Evolutionary conservation across 345 rosid species (phyloP), one percentile per base, ranked within the genome.

Genomic region (Syzygium aromaticum): DNA sequence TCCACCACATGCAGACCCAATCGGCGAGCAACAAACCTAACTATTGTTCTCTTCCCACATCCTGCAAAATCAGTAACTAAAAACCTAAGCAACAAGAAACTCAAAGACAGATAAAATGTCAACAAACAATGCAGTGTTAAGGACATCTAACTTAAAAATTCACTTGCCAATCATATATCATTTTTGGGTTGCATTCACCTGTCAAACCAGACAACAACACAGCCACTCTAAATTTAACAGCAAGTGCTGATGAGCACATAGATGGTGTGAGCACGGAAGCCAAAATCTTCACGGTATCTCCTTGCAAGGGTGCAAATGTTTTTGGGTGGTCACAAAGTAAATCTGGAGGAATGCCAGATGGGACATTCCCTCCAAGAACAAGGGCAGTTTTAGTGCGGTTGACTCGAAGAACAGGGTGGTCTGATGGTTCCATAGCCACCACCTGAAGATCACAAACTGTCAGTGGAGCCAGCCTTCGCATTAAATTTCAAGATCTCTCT

Each of bases 1-100:
- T 98, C 99, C 88, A 98, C 97, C 40, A 96, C 96, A 93, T 96
- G 99, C 88, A 96, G 88, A 77, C 99, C 99, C 92, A 96, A 86
- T 59, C 95, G 91, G 84, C 89, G 90, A 87, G 98, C 95, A 89
- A 98, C 92, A 89, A 95, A 91, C 90, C 93, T 94, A 90, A 98
- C 92, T 90, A 95, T 95, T 46, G 98, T 95, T 92, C 93, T 95
- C 95, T 96, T 98, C 87, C 99, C 98, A 86, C 96, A 95, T 64
- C 99, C 99, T 98, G 91, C 52, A 53, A 59, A 87, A 53, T 46
- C 87, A 84, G 63, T 80, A 77, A 90, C 89, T 12, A 56, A 86
- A 67, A 67, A 10, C 82, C 49, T 73, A 73, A 73, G 82, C 49
- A 19, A 73, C 82, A 73, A 73, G 49, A 67, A 67, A 73, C 49